These are phyloP conservation scores for Echites panduratus DNA, from an alignment of 257 asterid species.

Conservation along the genomic window DNA sequence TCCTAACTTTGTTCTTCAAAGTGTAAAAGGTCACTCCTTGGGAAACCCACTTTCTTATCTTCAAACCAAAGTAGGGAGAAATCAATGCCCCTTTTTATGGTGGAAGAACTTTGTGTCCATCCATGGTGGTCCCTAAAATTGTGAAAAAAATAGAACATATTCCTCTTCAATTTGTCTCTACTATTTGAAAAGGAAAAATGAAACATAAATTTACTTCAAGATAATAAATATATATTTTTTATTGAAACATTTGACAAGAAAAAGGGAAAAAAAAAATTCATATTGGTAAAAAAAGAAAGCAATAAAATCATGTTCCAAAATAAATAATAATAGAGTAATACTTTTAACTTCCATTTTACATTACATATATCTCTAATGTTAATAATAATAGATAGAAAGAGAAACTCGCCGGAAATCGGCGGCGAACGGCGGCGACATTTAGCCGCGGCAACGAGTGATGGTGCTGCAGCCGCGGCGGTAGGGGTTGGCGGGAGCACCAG, in stretches of 20 bases:
- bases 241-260: too few relatives aligned
- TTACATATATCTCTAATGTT: too few relatives aligned
- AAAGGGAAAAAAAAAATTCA: neutral
- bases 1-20: too few relatives aligned
- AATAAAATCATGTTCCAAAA: neutral
- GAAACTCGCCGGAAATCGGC: neutral
- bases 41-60: neutral
- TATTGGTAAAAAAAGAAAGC: neutral
- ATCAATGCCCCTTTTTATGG: neutral
- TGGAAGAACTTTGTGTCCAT: neutral
- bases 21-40: too few relatives aligned
- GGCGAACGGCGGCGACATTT: neutral
- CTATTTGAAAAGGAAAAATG: too few relatives aligned
- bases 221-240: too few relatives aligned
- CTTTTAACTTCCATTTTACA: neutral
- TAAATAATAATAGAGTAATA: too few relatives aligned
- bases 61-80: neutral
- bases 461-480: constrained; percentile 22
- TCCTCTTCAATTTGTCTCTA: neutral
- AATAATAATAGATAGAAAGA: neutral
- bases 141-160: too few relatives aligned
- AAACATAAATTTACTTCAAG: too few relatives aligned
- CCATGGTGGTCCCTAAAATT: neutral
- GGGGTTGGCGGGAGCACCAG: constrained; percentile 19
- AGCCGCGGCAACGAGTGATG: constrained; percentile 23